Conservation (phyloP, 2,329 filamentous ascomycete genomes). For the Fusarium keratoplasticum region DNA sequence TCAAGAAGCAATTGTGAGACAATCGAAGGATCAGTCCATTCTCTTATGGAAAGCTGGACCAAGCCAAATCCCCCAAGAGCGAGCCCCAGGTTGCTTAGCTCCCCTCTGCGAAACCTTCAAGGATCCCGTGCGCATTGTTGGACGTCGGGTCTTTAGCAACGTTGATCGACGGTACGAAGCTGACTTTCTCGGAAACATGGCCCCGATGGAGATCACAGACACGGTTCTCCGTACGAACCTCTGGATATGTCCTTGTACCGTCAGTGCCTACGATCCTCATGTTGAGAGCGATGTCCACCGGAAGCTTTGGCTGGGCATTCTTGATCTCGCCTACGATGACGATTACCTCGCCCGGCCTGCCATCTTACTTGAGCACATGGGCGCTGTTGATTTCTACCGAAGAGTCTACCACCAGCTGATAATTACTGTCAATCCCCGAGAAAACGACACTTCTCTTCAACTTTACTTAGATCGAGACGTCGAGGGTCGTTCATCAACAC, state of each 20-base stretch:
- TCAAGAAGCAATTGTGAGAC: conserved; percentile 39
- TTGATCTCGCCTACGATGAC: conserved; percentile 35
- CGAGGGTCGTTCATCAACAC: not conserved
- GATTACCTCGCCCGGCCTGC: conserved; percentile 39
- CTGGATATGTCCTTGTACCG: conserved; percentile 38
- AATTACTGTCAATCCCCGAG: conserved; percentile 29
- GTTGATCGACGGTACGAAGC: conserved; percentile 24
- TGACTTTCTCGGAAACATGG: conserved; percentile 34
- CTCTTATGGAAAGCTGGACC: conserved; percentile 28
- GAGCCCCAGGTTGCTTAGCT: conserved; percentile 32
- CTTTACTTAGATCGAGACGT: not conserved
- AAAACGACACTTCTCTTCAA: not conserved
- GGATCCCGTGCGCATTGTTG: conserved; percentile 27
- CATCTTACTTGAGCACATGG: conserved; percentile 36
- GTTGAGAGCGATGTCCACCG: not conserved
- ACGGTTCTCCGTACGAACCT: conserved; percentile 29
- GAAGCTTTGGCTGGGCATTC: conserved; percentile 34
- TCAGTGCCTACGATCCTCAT: not conserved
- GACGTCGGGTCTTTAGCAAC: conserved; percentile 31
- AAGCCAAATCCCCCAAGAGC: not conserved
- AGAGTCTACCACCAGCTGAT: conserved; percentile 31
- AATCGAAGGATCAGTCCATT: conserved; percentile 40
- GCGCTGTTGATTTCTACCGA: conserved; percentile 27
- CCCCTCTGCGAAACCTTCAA: conserved; percentile 21
- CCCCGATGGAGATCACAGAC: conserved; percentile 36